A percentile compares a stretch with the other conserved stretches of the same genome.
Evolutionary conservation across 1,284 basidiomycete species (phyloP).

Genomic region (Kalmanozyma brasiliensis): DNA sequence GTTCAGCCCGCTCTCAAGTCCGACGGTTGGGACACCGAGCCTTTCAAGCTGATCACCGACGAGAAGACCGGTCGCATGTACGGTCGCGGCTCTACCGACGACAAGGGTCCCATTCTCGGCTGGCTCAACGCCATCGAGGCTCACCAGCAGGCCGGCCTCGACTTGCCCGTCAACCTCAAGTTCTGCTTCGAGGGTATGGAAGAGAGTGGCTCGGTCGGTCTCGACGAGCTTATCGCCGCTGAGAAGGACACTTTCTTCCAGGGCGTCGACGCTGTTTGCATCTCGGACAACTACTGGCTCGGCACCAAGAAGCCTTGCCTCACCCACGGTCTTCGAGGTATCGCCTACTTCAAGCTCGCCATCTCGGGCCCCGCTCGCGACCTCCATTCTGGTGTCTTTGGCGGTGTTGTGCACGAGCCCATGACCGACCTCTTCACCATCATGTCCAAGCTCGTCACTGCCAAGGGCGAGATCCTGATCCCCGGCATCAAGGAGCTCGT

Average conservation of each 20-base stretch:
- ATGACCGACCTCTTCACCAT: conserved; percentile 76
- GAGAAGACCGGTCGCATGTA: conserved; percentile 78
- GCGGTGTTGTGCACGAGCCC: conserved; percentile 68
- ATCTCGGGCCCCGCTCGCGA: conserved; percentile 87
- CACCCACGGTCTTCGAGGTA: conserved; percentile 75
- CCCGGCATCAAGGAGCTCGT: conserved; percentile 93
- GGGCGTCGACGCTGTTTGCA: conserved; percentile 93
- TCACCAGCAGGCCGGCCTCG: conserved; percentile 77
- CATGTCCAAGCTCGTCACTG: conserved; percentile 82
- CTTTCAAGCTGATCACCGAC: conserved; percentile 82
- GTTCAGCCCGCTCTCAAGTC: conserved; percentile 73
- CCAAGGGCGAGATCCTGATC: conserved; percentile 84
- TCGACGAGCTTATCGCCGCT: conserved; percentile 86
- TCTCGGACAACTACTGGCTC: conserved; percentile 71
- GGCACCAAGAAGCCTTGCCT: conserved; percentile 69
- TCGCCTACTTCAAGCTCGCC: conserved; percentile 87
- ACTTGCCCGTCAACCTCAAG: conserved; percentile 91
- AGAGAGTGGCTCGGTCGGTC: conserved; percentile 90
- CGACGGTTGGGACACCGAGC: conserved; percentile 85
- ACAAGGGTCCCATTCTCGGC: conserved; percentile 73
- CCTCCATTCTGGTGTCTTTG: conserved; percentile 80
- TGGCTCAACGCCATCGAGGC: conserved; percentile 96
- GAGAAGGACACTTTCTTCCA: conserved; percentile 88
- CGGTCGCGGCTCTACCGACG: conserved; percentile 74
- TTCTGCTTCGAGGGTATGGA: conserved; percentile 99